Evolutionary conservation across 208 protist genomes (phyloP), one percentile per base, ranked within the genome.

Genomic region (Phytomonas serpens): DNA sequence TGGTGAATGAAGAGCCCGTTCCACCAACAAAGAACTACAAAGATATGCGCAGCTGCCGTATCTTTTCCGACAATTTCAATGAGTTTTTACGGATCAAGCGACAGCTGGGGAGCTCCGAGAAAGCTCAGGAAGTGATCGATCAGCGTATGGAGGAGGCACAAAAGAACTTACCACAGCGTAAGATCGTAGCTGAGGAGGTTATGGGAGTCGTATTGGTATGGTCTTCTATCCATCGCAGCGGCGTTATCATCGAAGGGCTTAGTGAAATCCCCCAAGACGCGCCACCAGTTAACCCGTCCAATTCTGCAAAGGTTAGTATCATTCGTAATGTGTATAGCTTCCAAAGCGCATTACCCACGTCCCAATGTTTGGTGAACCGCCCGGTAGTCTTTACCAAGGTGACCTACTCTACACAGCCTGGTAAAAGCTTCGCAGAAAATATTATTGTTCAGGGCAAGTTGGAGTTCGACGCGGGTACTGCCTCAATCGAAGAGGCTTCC

Each of bases 301-400:
- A 72, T 13, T 38, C 47, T 19, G 3, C 61, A 19, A 47, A 61
- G 10, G 27, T 33, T 40, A 74, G 83, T 69, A 84, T 94, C 52
- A 90, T 96, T 61, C 87, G 86, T 33, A 89, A 84, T 75, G 92
- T 90, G 3, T 69, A 88, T 69, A 75, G 81, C 63, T 96, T 96
- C 67, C 67, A 91, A 47, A 93, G 84, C 30, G 88, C 92, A 13
- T 70, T 96, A 67, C 87, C 92, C 4, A 93, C 85, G 14, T 85
- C 84, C 10, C 72, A 87, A 42, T 83, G 77, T 42, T 77, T 96
- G 9, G 76, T 92, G 51, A 77, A 88, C 31, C 80, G 86, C 31
- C 72, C 71, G 32, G 86, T 96, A 11, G 74, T 65, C 4, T 96
- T 93, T 71, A 72, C 75, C 23, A 90, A 92, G 77, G 87, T 94